Conservation (phyloP, 805 yeast species). For the Yarrowia divulgata region DNA sequence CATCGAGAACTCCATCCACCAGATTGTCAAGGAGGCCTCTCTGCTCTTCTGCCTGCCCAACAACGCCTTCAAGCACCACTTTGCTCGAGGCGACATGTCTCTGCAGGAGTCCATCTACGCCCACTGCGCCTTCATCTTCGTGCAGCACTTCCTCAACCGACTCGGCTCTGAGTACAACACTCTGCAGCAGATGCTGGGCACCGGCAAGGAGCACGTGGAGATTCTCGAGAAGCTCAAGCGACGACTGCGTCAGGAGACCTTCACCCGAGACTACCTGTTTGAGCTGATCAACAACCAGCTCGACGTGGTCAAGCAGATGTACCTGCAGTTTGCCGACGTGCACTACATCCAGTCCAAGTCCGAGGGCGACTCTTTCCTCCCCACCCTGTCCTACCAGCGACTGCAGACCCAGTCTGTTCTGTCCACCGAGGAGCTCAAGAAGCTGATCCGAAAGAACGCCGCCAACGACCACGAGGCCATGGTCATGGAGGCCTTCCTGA, state of each 20-base stretch:
- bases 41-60: conserved; percentile 89
- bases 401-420: conserved; percentile 76
- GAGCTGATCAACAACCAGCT: conserved; percentile 76
- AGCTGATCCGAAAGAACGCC: conserved; percentile 68
- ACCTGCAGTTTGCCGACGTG: conserved; percentile 87
- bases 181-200: conserved; percentile 67
- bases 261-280: conserved; percentile 81
- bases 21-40: conserved; percentile 93
- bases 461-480: conserved; percentile 79
- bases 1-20: conserved; percentile 79
- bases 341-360: conserved; percentile 73
- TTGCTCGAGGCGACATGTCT: conserved; percentile 78
- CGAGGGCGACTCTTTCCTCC: conserved; percentile 50
- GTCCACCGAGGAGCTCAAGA: conserved; percentile 75
- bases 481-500: conserved; percentile 80
- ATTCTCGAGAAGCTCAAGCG: conserved; percentile 81
- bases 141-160: conserved; percentile 92
- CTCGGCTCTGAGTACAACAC: conserved; percentile 88
- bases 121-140: conserved; percentile 90
- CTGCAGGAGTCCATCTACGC: conserved; percentile 95
- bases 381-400: conserved; percentile 86
- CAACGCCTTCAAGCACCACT: conserved; percentile 76
- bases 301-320: conserved; percentile 78
- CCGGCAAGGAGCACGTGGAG: conserved; percentile 72
- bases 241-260: conserved; percentile 91